Base-by-base conservation (phyloP, 1,284 basidiomycete species). In the Rhodotorula mucilaginosa region DNA sequence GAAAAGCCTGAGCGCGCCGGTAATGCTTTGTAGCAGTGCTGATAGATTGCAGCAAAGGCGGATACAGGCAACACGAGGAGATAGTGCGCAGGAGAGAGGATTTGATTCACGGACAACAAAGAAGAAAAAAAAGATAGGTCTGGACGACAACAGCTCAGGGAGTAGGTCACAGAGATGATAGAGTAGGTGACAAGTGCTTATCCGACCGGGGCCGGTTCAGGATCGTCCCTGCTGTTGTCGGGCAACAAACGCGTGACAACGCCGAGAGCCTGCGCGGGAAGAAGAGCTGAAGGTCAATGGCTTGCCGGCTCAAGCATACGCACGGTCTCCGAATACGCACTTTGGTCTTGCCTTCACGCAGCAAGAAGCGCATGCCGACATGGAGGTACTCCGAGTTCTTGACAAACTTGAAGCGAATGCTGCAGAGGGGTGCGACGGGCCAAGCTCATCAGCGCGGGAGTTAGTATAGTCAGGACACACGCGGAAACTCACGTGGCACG, bases 271-370 rank as follows among this genome's bases (percentile, higher is more conserved):
- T 64, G 29, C 1, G 48, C 18, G 52, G 39, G 58, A 39, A 56
- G 46, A 56, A 60, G 16, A 19, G 12, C 1, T 13, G n/a, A 34
- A 21, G 29, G 18, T 18, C 3, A 12, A 12, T 5, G 21, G 49
- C 58, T 5, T 12, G 58, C 39, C 39, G 10, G 8, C 39, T 44
- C 39, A 10, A 19, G 2, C 34, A 21, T 46, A 13, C 3, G n/a
- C 6, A 21, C 31, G 5, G 52, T 15, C 34, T 34, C 8, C 47
- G 46, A n/a, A 6, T n/a, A 3, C 31, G 31, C 65, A 90, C 92
- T 85, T 95, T 96, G 1, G 93, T 95, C 83, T 92, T 93, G 8
- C 93, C 93, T 81, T 97, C 94, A 61, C 94, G 85, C 80, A 96
- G 92, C 23, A 97, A 82, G 46, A 97, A 84, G 80, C 94, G 91